Base-by-base conservation (phyloP, 1,139 yeast genomes). In the Saccharomyces uvarum region DNA sequence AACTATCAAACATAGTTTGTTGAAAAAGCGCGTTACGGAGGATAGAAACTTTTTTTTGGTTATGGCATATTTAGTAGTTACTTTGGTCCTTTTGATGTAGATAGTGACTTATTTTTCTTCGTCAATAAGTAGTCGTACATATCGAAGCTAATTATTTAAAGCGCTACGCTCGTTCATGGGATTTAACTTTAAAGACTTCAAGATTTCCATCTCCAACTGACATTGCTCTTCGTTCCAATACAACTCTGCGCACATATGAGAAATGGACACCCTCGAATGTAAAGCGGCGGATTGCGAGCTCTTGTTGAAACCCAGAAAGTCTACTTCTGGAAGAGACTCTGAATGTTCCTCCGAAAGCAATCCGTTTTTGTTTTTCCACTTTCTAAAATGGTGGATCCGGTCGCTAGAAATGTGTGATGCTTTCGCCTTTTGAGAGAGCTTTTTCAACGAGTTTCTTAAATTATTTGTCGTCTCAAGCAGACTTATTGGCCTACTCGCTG, bases 1-100 rank as follows among this genome's bases (percentile, higher is more conserved):
- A 60, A 56, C 31, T 57, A 58, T 16, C 44, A 38, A 19, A 9
- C 24, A 38, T 38, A 19, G 14, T 38, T 16, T 38, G 44, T 4
- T 7, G 38, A 54, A 53, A 24, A 9, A 4, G 16, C 11, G 11
- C 7, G 11, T 13, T 11, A 8, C 31, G 3, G 31, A 46, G 44
- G 6, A 11, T 38, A 19, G 19, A 38, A 4, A 9, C 26, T 1
- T 19, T 16, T 2, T 16, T 16, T 38, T 11, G 5, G 26, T 38
- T 38, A 38, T n/a, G 19, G 11, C 26, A 16, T 38, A 38, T 19
- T 11, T 16, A 38, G 44, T 38, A 13, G 16, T 13, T 32, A 32
- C 7, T n/a, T 32, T 32, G 5, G 5, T 13, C 7, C 14, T 13
- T n/a, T n/a, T 32, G 24, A 38, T 16, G 26, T 24, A 38, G 26